phyloP scores from a whole-genome alignment of 805 yeast genomes.

The Barnettozyma sucrosica region DNA sequence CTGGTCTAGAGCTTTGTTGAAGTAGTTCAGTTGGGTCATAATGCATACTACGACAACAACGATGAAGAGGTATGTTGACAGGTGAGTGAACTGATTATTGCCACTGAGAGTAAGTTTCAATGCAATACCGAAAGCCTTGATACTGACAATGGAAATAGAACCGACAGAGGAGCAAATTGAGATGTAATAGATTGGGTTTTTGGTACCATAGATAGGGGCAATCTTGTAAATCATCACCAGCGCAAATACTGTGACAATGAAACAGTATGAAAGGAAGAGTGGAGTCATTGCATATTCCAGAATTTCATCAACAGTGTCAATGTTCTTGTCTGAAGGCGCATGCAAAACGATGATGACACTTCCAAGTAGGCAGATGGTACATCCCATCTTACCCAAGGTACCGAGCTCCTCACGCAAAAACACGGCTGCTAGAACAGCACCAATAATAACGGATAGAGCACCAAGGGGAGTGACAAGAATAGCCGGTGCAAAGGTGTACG shows the following conservation, averaged over 20 bases:
- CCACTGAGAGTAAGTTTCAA: constrained; percentile 79
- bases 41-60: constrained; percentile 76
- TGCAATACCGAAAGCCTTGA: constrained; percentile 91
- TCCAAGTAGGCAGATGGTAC: constrained; percentile 85
- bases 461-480: constrained; percentile 89
- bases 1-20: constrained; percentile 89
- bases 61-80: constrained; percentile 78
- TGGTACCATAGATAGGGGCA: constrained; percentile 74
- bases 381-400: constrained; percentile 83
- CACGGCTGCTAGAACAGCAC: constrained; percentile 83
- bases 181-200: constrained; percentile 83
- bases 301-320: constrained; percentile 83
- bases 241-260: constrained; percentile 60
- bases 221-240: constrained; percentile 75
- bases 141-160: constrained; percentile 84
- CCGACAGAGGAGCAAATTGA: constrained; percentile 90
- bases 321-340: constrained; percentile 92
- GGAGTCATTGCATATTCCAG: constrained; percentile 75
- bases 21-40: constrained; percentile 86
- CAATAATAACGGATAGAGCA: constrained; percentile 83
- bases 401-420: constrained; percentile 86
- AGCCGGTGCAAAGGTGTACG: constrained; percentile 93
- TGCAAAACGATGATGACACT: constrained; percentile 83
- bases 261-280: constrained; percentile 61
- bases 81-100: constrained; percentile 80